Evolutionary conservation across 495 filamentous ascomycete genomes (phyloP).

Genomic region (Aspergillus biplanus): DNA sequence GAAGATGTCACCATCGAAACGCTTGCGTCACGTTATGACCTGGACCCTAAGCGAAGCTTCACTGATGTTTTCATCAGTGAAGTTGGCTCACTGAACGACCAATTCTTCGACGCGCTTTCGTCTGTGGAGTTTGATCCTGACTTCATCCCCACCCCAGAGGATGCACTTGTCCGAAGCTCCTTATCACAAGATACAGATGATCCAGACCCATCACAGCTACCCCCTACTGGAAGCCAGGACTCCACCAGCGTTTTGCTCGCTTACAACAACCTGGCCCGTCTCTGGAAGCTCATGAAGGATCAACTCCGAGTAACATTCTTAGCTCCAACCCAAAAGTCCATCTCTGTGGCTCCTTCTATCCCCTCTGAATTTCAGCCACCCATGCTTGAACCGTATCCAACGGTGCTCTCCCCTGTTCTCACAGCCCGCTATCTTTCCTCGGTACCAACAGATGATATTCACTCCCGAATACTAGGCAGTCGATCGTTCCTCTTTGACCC

Average conservation of each 20-base stretch:
- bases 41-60: conserved; percentile 67
- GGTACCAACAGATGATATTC: conserved; percentile 30
- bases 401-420: conserved; percentile 48
- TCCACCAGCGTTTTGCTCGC: conserved; percentile 58
- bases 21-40: conserved; percentile 69
- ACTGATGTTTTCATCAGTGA: conserved; percentile 81
- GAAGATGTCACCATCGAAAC: conserved; percentile 65
- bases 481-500: conserved; percentile 74
- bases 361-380: conserved; percentile 57
- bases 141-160: conserved; percentile 35
- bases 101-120: conserved; percentile 48
- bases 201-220: not conserved
- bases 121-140: conserved; percentile 38
- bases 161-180: conserved; percentile 15
- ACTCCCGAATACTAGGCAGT: conserved; percentile 60
- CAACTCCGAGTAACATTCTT: conserved; percentile 69
- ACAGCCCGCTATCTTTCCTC: conserved; percentile 51
- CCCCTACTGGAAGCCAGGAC: conserved; percentile 42
- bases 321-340: conserved; percentile 25
- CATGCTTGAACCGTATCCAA: conserved; percentile 59
- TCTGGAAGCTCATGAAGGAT: conserved; percentile 71
- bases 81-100: conserved; percentile 69
- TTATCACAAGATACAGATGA: conserved; percentile 12
- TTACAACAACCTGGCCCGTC: conserved; percentile 59
- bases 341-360: conserved; percentile 43